Evolutionary conservation across 2,329 filamentous ascomycete genomes (phyloP).

Genomic region (Sordariomycetes sp.): DNA sequence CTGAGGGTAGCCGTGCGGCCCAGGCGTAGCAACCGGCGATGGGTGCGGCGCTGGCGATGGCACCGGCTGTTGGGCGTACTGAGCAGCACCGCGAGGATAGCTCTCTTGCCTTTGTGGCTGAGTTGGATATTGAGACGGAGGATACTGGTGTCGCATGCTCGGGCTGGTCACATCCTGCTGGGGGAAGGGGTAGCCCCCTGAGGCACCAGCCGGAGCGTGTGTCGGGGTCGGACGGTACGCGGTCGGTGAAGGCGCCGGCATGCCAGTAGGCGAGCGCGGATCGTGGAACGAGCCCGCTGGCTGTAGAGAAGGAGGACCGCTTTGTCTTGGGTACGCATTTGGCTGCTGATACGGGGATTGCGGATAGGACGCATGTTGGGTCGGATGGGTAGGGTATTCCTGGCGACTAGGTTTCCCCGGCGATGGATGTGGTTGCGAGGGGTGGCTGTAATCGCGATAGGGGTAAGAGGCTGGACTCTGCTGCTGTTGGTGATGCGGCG

Average conservation of each 20-base stretch:
- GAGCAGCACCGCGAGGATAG: conserved; percentile 28
- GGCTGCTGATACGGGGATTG: conserved; percentile 27
- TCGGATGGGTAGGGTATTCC: conserved; percentile 29
- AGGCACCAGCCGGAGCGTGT: conserved; percentile 28
- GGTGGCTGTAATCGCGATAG: conserved; percentile 41
- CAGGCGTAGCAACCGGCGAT: conserved; percentile 36
- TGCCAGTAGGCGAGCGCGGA: conserved; percentile 38
- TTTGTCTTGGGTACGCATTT: conserved; percentile 32
- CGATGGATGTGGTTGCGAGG: conserved; percentile 36
- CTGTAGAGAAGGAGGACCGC: conserved; percentile 36
- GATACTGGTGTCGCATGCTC: conserved; percentile 41
- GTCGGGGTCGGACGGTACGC: conserved; percentile 42
- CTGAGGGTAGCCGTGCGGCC: conserved; percentile 23
- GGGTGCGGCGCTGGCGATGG: conserved; percentile 39
- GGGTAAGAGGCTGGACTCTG: conserved; percentile 31
- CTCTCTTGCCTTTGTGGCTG: conserved; percentile 27
- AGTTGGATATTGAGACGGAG: conserved; percentile 13
- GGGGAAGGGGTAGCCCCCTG: conserved; percentile 42
- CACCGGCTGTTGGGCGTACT: conserved; percentile 29
- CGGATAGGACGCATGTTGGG: conserved; percentile 18
- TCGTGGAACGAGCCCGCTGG: conserved; percentile 34
- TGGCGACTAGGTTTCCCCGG: conserved; percentile 34
- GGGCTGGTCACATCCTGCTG: conserved; percentile 37
- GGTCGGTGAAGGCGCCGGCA: conserved; percentile 31
- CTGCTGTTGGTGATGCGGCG: conserved; percentile 26